These are phyloP conservation scores for Trichoderma orchidacearum DNA, from an alignment of 495 filamentous ascomycete species.

Conservation along the genomic window DNA sequence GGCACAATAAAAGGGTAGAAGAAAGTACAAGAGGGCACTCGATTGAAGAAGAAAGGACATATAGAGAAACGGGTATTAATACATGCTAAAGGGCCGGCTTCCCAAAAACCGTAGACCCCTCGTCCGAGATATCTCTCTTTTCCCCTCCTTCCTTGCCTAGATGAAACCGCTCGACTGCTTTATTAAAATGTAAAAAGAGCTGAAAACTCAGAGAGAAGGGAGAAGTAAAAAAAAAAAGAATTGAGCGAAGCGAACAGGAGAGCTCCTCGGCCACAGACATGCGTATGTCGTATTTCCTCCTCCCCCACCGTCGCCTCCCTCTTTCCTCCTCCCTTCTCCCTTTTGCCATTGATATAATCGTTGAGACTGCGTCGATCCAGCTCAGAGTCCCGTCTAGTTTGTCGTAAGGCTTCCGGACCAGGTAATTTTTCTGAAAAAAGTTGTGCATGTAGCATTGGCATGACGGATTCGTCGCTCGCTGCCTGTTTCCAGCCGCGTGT, in stretches of 20 bases:
- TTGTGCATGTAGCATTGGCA: not conserved
- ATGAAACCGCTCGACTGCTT: not conserved
- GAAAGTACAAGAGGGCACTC: not conserved
- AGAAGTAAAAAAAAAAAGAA: not conserved
- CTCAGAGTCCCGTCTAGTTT: constrained; percentile 1
- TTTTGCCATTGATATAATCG: not conserved
- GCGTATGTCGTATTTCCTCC: not conserved
- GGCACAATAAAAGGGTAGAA: not conserved
- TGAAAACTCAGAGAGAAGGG: not conserved
- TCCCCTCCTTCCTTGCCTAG: not conserved
- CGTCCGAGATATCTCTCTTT: not conserved
- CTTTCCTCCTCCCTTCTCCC: too few relatives aligned
- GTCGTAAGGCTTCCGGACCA: not conserved
- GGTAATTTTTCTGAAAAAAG: not conserved
- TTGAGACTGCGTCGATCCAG: constrained; percentile 1
- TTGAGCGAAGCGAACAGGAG: not conserved
- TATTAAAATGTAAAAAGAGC: not conserved
- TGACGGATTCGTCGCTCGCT: not conserved
- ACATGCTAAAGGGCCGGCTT: not conserved
- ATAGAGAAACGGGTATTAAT: not conserved
- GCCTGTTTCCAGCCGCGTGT: not conserved
- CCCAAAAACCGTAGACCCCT: not conserved
- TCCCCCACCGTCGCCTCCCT: not conserved
- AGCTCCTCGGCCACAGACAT: not conserved
- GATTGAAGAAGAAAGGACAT: not conserved